phyloP scores from a whole-genome alignment of 805 yeast genomes.

The Suhomyces vadensis region DNA sequence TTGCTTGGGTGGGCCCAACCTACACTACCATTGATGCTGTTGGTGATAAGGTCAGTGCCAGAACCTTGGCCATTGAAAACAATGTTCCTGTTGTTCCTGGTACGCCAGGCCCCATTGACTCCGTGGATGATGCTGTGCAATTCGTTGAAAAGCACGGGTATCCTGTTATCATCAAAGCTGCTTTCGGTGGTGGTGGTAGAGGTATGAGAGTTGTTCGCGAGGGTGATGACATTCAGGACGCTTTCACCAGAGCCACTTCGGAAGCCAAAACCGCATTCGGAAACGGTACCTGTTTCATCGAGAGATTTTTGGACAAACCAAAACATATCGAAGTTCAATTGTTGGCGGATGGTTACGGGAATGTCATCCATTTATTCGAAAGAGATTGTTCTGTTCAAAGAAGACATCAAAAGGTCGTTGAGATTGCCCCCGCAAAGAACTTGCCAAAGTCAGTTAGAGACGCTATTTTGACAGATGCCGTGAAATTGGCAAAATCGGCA shows the following conservation, averaged over 20 bases:
- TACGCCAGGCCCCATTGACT: conserved; percentile 93
- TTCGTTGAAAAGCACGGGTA: conserved; percentile 85
- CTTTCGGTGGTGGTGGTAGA: conserved; percentile 99
- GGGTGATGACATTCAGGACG: conserved; percentile 90
- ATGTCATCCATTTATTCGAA: conserved; percentile 92
- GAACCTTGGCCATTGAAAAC: conserved; percentile 78
- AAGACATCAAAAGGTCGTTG: conserved; percentile 98
- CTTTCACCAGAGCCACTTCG: conserved; percentile 88
- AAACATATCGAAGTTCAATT: conserved; percentile 98
- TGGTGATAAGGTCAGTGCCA: conserved; percentile 96
- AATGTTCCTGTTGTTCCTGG: conserved; percentile 96
- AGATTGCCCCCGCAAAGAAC: conserved; percentile 96
- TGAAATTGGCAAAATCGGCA: conserved; percentile 82
- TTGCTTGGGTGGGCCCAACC: conserved; percentile 95
- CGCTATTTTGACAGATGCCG: conserved; percentile 93
- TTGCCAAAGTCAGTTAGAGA: conserved; percentile 81
- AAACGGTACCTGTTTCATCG: conserved; percentile 97
- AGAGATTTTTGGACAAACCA: conserved; percentile 91
- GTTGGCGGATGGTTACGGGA: conserved; percentile 90
- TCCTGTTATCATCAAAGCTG: conserved; percentile 98
- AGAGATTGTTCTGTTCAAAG: conserved; percentile 99
- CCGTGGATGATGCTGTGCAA: conserved; percentile 70
- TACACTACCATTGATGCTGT: conserved; percentile 86
- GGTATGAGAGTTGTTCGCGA: conserved; percentile 99
- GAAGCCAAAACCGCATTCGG: conserved; percentile 97